phyloP scores from a whole-genome alignment of 129 eudicot genomes.

The Dittrichia graveolens region DNA sequence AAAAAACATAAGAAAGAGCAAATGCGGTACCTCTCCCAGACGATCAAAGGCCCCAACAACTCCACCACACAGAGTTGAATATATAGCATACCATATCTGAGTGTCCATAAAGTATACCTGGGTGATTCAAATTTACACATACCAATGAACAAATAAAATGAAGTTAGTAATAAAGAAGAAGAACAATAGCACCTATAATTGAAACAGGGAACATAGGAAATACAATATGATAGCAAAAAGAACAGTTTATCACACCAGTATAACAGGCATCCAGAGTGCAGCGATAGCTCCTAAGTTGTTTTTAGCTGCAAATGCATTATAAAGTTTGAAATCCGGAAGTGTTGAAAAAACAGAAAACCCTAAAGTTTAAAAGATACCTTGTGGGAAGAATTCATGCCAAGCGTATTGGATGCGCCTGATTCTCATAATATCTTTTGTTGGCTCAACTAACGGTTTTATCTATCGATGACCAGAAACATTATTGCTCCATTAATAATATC shows the following conservation, averaged over 20 bases:
- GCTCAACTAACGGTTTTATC: slow-evolving; percentile 86
- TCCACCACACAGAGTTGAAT: slow-evolving; percentile 91
- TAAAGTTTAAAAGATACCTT: slow-evolving; percentile 47
- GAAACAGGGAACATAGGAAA: neutral
- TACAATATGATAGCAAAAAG: neutral
- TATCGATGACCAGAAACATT: slow-evolving; percentile 30
- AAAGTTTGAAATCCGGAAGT: slow-evolving; percentile 9
- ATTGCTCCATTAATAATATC: neutral
- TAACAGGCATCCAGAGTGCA: slow-evolving; percentile 88
- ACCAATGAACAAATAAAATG: slow-evolving; percentile 13
- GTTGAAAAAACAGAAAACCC: slow-evolving; percentile 15
- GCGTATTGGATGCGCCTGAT: slow-evolving; percentile 67
- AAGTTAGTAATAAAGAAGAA: neutral
- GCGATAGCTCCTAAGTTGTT: slow-evolving; percentile 68
- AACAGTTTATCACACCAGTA: slow-evolving; percentile 56
- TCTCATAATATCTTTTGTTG: slow-evolving; percentile 79
- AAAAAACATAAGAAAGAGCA: neutral
- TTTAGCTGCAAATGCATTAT: slow-evolving; percentile 52
- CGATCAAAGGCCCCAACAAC: slow-evolving; percentile 95
- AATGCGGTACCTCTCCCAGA: slow-evolving; percentile 78
- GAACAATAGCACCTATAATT: slow-evolving; percentile 7
- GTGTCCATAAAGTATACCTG: slow-evolving; percentile 97
- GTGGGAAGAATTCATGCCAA: slow-evolving; percentile 98
- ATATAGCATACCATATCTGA: slow-evolving; percentile 94
- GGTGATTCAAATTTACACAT: slow-evolving; percentile 11